Percentiles rank a stretch among this genome's conserved stretches.
phyloP scores from a whole-genome alignment of 1,284 basidiomycete species.

The Trichosporon coremiiforme region DNA sequence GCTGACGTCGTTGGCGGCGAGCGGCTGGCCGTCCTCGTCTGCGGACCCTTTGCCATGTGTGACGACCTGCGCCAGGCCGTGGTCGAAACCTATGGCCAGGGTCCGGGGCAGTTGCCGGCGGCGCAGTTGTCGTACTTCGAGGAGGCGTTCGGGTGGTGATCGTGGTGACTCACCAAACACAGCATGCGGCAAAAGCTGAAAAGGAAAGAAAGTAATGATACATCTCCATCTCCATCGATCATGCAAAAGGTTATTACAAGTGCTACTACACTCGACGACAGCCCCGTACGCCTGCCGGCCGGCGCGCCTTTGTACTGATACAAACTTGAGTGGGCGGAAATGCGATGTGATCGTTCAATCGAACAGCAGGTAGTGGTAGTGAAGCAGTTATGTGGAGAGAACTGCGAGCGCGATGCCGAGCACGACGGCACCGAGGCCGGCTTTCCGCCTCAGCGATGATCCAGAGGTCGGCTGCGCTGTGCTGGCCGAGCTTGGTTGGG shows the following conservation, averaged over 20 bases:
- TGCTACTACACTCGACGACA: neutral
- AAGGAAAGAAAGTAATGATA: neutral
- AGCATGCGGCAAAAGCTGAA: neutral
- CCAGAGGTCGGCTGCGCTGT: too few species aligned
- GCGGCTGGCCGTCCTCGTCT: slow-evolving; percentile 37
- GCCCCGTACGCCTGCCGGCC: too few species aligned
- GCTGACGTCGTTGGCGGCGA: slow-evolving; percentile 29
- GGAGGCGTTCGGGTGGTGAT: slow-evolving; percentile 41
- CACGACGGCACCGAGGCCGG: too few species aligned
- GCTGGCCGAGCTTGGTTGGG: too few species aligned
- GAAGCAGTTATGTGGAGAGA: too few species aligned
- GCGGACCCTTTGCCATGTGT: slow-evolving; percentile 40
- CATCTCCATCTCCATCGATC: neutral
- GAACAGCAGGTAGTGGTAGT: too few species aligned
- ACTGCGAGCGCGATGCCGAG: too few species aligned
- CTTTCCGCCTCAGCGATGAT: too few species aligned
- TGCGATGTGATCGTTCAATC: too few species aligned
- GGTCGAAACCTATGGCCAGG: slow-evolving; percentile 31
- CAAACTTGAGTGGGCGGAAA: too few species aligned
- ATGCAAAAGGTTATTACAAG: neutral
- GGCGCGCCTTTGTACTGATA: too few species aligned
- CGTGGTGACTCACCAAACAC: slow-evolving; percentile 31
- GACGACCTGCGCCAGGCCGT: slow-evolving; percentile 39
- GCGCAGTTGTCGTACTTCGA: slow-evolving; percentile 38
- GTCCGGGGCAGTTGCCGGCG: slow-evolving; percentile 30